These are phyloP conservation scores for Cladosporium sp. DNA, from an alignment of 2,329 filamentous ascomycete species.

Conservation along the genomic window DNA sequence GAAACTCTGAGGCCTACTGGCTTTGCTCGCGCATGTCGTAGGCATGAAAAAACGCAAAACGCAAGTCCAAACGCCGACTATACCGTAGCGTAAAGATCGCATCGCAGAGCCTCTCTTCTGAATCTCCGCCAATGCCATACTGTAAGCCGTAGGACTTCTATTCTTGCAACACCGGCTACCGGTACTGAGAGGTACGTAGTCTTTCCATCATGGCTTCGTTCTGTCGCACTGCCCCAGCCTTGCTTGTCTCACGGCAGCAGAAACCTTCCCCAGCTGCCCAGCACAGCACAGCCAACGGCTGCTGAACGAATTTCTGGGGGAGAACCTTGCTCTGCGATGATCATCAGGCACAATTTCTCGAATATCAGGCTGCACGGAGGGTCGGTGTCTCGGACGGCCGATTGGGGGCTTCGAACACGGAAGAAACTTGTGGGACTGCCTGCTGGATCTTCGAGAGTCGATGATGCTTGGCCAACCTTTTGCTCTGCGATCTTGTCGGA, in stretches of 20 bases:
- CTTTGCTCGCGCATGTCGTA: background rate
- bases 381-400: background rate
- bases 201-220: background rate
- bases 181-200: background rate
- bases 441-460: background rate
- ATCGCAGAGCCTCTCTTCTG: background rate
- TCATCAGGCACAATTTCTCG: background rate
- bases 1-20: background rate
- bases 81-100: background rate
- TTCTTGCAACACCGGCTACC: background rate
- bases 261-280: background rate
- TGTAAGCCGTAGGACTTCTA: background rate
- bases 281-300: background rate
- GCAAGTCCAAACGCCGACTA: background rate
- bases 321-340: background rate
- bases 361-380: background rate
- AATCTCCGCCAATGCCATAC: background rate
- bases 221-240: background rate
- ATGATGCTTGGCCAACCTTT: background rate
- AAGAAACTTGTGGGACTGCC: background rate
- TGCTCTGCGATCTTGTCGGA: background rate
- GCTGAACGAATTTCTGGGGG: background rate
- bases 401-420: background rate
- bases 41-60: background rate
- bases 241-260: background rate